Conservation (phyloP, 768 basidiomycete genomes). For the Panaeolus cyanescens region DNA sequence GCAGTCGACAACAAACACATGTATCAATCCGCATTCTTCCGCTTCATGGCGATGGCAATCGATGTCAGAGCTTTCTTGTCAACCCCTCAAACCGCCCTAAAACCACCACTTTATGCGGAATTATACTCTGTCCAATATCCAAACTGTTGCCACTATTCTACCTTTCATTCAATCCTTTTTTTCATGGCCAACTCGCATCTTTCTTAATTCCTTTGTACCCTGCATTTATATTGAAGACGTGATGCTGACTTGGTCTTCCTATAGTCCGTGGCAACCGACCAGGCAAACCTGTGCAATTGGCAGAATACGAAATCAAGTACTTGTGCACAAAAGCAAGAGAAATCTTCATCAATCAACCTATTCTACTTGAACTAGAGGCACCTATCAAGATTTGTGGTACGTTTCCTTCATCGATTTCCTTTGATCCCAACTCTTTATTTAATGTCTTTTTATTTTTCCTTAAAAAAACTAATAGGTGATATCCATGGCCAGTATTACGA, state of each 20-base stretch:
- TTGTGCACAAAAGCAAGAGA: constrained; percentile 98
- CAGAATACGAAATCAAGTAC: constrained; percentile 99
- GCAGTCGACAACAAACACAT: constrained; percentile 13
- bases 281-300: constrained; percentile 96
- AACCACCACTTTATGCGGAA: too few relatives aligned
- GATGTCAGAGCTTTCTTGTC: not conserved
- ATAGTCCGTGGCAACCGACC: constrained; percentile 95
- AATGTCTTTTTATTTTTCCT: too few relatives aligned
- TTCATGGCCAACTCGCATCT: constrained; percentile 8
- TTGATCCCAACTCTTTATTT: constrained; percentile 17
- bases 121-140: too few relatives aligned
- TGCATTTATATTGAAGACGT: constrained; percentile 1
- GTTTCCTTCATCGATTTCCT: constrained; percentile 30
- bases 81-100: not conserved
- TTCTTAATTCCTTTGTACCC: too few relatives aligned
- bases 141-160: not conserved
- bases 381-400: constrained; percentile 99
- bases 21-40: constrained; percentile 8
- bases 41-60: not conserved
- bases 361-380: constrained; percentile 95
- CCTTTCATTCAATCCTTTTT: not conserved
- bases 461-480: constrained; percentile 85
- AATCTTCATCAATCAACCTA: constrained; percentile 99
- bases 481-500: constrained; percentile 99
- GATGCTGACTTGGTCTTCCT: constrained; percentile 26